Evolutionary conservation across 495 filamentous ascomycete genomes (phyloP), one percentile per base, ranked within the genome.

Genomic region (Stereocaulon alpinum): DNA sequence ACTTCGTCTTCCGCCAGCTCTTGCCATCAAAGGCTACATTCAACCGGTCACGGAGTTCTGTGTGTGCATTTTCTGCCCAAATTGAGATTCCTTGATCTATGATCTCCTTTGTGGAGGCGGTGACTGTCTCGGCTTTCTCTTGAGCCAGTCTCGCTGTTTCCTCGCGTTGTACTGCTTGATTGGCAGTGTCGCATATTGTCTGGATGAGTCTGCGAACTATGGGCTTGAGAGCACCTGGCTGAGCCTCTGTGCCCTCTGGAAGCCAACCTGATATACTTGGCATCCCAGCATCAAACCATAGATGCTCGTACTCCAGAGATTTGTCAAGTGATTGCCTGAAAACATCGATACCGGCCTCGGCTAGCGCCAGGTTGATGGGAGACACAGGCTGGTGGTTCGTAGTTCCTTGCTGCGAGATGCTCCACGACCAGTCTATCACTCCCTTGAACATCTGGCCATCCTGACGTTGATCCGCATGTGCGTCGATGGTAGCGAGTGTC

Each of bases 61-160:
- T 80, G 67, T 98, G 93, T 2, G 85, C 87, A 22, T 73, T 71
- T 66, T 92, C 83, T 0, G 91, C 85, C 89, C 90, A 96, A 20
- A 71, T 70, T 9, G 78, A 73, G 10, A 96, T 77, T 0, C 73
- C 77, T 14, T 66, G 66, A 17, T 81, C 74, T 34, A 96, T 76
- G 6, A 71, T 67, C 6, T 72, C 68, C 4, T 78, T 72, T 1
- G 77, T 71, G 2, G 70, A 52, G 0, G 74, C 67, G 3, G 81
- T 64, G 1, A 80, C 66, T 6, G 71, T 68, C 6, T 72, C 66
- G 5, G 66, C 59, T 29, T 69, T 65, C 27, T 73, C 64, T 37
- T 71, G 63, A 34, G 67, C 62, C 9, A 78, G 58, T 15, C 70
- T 73, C 20, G 69, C 64, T 7, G 71, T 65, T 61, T 86, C 73